A percentile compares a stretch with the other conserved stretches of the same genome.
phyloP scores from a whole-genome alignment of 495 filamentous ascomycete genomes.

The Glutinoglossum americanum region DNA sequence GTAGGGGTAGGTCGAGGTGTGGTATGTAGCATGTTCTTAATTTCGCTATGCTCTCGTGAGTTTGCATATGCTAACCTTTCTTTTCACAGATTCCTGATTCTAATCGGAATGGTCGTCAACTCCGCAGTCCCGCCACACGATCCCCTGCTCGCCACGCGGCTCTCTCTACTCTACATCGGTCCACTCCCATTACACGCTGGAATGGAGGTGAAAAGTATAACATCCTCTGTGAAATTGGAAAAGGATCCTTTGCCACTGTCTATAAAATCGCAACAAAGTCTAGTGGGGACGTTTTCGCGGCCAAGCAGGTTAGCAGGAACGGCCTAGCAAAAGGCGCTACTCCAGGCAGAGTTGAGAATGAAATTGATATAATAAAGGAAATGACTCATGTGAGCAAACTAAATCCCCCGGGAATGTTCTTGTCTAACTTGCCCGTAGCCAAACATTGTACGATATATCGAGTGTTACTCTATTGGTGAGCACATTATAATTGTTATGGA shows the following conservation, averaged over 20 bases:
- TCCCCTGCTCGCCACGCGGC: not conserved
- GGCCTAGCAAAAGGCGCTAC: slow-evolving; percentile 75
- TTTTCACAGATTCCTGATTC: not conserved
- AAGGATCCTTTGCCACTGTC: slow-evolving; percentile 84
- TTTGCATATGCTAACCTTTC: not conserved
- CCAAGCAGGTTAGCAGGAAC: slow-evolving; percentile 79
- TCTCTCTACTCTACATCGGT: not conserved
- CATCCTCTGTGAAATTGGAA: slow-evolving; percentile 56
- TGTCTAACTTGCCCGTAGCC: slow-evolving; percentile 24
- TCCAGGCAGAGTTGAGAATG: slow-evolving; percentile 68
- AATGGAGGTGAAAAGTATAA: slow-evolving; percentile 37
- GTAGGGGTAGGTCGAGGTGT: not conserved
- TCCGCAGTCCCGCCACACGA: not conserved
- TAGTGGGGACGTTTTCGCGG: slow-evolving; percentile 61
- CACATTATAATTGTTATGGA: slow-evolving; percentile 84
- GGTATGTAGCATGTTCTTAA: not conserved
- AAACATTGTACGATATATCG: slow-evolving; percentile 80
- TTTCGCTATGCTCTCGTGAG: not conserved
- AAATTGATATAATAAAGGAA: slow-evolving; percentile 80
- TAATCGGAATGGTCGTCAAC: not conserved
- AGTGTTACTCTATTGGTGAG: slow-evolving; percentile 38
- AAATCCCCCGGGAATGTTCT: not conserved
- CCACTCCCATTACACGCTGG: not conserved
- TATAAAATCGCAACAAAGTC: slow-evolving; percentile 64
- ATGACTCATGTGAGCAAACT: slow-evolving; percentile 50